Evolutionary conservation across 495 filamentous ascomycete genomes (phyloP).

Genomic region (Neurospora sp.): DNA sequence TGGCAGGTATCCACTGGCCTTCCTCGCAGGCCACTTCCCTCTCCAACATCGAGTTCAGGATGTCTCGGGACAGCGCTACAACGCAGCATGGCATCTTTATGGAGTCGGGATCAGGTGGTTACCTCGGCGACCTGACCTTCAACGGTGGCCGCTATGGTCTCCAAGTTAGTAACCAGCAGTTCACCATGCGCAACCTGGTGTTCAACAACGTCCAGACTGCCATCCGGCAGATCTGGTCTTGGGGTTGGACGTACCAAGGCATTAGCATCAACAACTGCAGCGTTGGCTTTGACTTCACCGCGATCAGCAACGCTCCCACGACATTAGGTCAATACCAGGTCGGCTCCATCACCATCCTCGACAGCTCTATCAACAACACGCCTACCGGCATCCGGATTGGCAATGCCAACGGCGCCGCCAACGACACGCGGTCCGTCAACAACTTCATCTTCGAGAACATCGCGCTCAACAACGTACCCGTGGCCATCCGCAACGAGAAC

Average conservation of each 20-base stretch:
- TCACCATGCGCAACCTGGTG: conserved; percentile 62
- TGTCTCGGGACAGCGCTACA: conserved; percentile 45
- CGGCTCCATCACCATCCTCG: conserved; percentile 63
- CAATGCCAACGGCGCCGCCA: conserved; percentile 30
- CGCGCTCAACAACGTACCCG: conserved; percentile 41
- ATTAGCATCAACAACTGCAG: conserved; percentile 53
- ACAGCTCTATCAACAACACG: conserved; percentile 65
- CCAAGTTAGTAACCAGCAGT: conserved; percentile 69
- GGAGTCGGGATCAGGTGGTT: conserved; percentile 65
- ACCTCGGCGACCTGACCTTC: conserved; percentile 63
- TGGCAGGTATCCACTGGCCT: conserved; percentile 70
- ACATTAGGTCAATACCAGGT: neutral
- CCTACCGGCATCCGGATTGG: conserved; percentile 40
- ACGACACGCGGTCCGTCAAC: conserved; percentile 35
- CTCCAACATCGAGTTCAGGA: conserved; percentile 61
- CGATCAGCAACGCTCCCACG: neutral
- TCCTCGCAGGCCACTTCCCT: conserved; percentile 64
- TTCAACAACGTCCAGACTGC: conserved; percentile 49
- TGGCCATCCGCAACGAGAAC: conserved; percentile 43
- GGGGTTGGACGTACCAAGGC: conserved; percentile 61
- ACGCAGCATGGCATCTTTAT: conserved; percentile 69
- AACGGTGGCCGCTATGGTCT: conserved; percentile 57
- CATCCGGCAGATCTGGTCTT: conserved; percentile 41
- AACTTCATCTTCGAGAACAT: conserved; percentile 58
- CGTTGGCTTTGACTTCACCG: conserved; percentile 52